Percentiles rank a stretch among this genome's conserved stretches.
Evolutionary conservation across 2,329 filamentous ascomycete species (phyloP).

Genomic region (Beauveria asiatica): DNA sequence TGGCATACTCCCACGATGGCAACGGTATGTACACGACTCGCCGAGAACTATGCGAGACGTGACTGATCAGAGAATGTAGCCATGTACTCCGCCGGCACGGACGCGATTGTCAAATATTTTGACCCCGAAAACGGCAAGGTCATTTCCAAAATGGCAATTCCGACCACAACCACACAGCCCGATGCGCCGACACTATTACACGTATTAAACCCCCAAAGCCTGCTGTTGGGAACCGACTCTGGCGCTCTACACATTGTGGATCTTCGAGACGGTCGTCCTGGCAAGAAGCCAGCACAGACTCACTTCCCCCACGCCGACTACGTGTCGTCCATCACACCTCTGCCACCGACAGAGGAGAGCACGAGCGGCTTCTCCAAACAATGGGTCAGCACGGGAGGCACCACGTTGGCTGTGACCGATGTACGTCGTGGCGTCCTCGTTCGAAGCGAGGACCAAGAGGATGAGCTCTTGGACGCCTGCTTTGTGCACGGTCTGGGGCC

Average conservation of each 20-base stretch:
- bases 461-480: conserved; percentile 75
- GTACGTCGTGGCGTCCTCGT: conserved; percentile 77
- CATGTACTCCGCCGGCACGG: conserved; percentile 56
- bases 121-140: conserved; percentile 57
- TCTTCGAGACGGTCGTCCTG: conserved; percentile 54
- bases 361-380: conserved; percentile 89
- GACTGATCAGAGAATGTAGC: conserved; percentile 26
- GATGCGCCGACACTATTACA: conserved; percentile 78
- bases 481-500: conserved; percentile 71
- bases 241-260: conserved; percentile 85
- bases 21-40: conserved; percentile 42
- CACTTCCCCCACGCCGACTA: conserved; percentile 88
- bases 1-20: conserved; percentile 75
- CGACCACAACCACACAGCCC: conserved; percentile 41
- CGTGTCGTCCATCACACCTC: conserved; percentile 75
- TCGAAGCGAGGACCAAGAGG: conserved; percentile 88
- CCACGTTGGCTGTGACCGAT: conserved; percentile 84
- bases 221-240: conserved; percentile 86
- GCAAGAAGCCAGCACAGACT: conserved; percentile 63
- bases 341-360: conserved; percentile 70
- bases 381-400: conserved; percentile 88
- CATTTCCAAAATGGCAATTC: conserved; percentile 72
- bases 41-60: background rate
- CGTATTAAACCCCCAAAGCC: conserved; percentile 74
- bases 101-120: conserved; percentile 50